Evolutionary conservation across 78 protist genomes (phyloP).

Genomic region (Dictyostelium brefeldianum): DNA sequence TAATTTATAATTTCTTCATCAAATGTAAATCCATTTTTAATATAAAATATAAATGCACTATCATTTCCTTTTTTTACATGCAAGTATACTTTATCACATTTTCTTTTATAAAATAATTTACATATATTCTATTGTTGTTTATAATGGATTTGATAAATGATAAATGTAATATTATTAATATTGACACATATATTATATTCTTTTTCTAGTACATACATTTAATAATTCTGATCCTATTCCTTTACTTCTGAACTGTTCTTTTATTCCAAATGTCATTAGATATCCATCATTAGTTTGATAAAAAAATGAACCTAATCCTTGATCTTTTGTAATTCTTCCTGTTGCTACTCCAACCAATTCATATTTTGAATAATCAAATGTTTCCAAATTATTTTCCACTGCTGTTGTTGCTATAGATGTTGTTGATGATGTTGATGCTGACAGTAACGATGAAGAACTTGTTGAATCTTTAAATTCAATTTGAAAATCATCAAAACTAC

Average conservation of each 20-base stretch:
- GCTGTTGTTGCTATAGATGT: too few species aligned
- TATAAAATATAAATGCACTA: constrained; percentile 32
- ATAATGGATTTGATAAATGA: too few species aligned
- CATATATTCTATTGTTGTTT: constrained; percentile 56
- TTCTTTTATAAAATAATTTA: background rate
- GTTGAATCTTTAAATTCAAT: background rate
- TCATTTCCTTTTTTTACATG: constrained; percentile 49
- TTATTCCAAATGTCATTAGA: constrained; percentile 61
- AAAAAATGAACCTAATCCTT: constrained; percentile 47
- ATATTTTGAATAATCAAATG: background rate
- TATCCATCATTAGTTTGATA: constrained; percentile 15
- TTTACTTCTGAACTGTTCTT: constrained; percentile 46
- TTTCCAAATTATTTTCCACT: background rate
- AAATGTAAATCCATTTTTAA: constrained; percentile 38
- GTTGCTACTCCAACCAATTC: constrained; percentile 67
- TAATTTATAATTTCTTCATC: constrained; percentile 35
- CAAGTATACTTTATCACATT: constrained; percentile 9
- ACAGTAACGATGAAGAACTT: too few species aligned
- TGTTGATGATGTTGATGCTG: background rate
- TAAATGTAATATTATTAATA: background rate
- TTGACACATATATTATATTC: background rate
- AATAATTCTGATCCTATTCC: constrained; percentile 51
- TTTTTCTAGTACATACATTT: constrained; percentile 30
- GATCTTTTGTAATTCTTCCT: constrained; percentile 20
- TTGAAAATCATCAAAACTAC: background rate